phyloP scores from a whole-genome alignment of 1,284 basidiomycete species.

The Crepidotus sp. region DNA sequence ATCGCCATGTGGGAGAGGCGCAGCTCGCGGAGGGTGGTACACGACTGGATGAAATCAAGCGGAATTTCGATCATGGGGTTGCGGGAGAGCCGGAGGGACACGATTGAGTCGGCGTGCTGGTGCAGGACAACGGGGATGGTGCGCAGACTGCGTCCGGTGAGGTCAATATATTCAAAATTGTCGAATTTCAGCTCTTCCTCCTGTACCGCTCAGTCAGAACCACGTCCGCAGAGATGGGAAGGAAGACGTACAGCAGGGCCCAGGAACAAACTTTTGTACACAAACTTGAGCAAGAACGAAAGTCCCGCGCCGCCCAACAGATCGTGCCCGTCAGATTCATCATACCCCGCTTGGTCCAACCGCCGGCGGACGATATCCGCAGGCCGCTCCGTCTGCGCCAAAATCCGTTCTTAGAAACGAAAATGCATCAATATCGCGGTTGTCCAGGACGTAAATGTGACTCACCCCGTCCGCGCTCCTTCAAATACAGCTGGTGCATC shows the following conservation, averaged over 20 bases:
- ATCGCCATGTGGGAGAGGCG: conserved; percentile 90
- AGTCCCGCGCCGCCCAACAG: conserved; percentile 70
- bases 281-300: conserved; percentile 82
- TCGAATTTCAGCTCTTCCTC: conserved; percentile 70
- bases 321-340: conserved; percentile 73
- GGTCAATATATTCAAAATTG: conserved; percentile 77
- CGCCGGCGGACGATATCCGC: conserved; percentile 79
- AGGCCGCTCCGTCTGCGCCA: conserved; percentile 78
- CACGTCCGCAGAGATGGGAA: background rate
- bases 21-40: conserved; percentile 77
- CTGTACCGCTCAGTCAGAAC: conserved; percentile 24
- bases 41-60: conserved; percentile 92
- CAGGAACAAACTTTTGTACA: conserved; percentile 68
- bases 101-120: conserved; percentile 78
- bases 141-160: conserved; percentile 76
- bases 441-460: conserved; percentile 13
- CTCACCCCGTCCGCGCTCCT: conserved; percentile 77
- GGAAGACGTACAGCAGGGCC: conserved; percentile 49
- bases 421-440: background rate
- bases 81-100: conserved; percentile 83
- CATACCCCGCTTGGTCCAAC: conserved; percentile 88
- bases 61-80: conserved; percentile 98
- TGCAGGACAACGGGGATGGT: conserved; percentile 90
- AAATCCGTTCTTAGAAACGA: conserved; percentile 60
- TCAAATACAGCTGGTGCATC: conserved; percentile 71